Base-by-base conservation (phyloP, 2,329 filamentous ascomycete species). In the Massarina eburnea region DNA sequence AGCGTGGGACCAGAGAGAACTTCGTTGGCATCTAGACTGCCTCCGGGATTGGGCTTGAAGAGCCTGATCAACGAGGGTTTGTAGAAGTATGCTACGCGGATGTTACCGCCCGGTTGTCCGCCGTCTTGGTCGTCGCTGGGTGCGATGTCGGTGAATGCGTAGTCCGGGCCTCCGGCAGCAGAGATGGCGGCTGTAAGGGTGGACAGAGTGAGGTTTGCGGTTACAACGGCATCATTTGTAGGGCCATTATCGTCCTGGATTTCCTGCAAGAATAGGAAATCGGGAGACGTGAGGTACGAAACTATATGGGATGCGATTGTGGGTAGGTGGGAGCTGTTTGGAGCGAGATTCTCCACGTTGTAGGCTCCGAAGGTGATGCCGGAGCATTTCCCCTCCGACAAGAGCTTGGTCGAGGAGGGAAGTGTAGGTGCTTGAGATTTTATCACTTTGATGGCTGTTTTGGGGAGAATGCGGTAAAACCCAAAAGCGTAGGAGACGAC, bases 51-150 rank as follows among this genome's bases (percentile, higher is more conserved):
- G 40, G 78, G 74, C 48, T 82, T 78, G 58, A 76, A 76, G n/a
- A 88, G 79, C 38, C 76, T 74, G 35, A 89, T 62, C 3, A 80
- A 66, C 15, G 77, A 73, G 0, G 83, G 75, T 30, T 84, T 80
- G 77, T 87, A 89, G 9, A 89, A 74, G 69, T 87, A 89, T 0
- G 84, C 85, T 37, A 76, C 74, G 35, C 85, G 85, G 66, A 89
- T 89, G 72, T 89, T 89, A 29, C 84, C 85, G 12, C 86, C 85
- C 1, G 83, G 81, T 49, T 80, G 71, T 26, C 86, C 86, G 46
- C 86, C 86, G 53, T 88, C 84, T 50, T 77, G 57, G 65, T 80
- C 75, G 62, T 87, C 72, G 26, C 77, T 68, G 2, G 85, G 85
- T 34, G 73, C 74, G 44, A 89, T 77, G 51, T 83, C 78, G 21